These are phyloP conservation scores for Daldinia bambusicola DNA, from an alignment of 495 filamentous ascomycete species.

Conservation along the genomic window DNA sequence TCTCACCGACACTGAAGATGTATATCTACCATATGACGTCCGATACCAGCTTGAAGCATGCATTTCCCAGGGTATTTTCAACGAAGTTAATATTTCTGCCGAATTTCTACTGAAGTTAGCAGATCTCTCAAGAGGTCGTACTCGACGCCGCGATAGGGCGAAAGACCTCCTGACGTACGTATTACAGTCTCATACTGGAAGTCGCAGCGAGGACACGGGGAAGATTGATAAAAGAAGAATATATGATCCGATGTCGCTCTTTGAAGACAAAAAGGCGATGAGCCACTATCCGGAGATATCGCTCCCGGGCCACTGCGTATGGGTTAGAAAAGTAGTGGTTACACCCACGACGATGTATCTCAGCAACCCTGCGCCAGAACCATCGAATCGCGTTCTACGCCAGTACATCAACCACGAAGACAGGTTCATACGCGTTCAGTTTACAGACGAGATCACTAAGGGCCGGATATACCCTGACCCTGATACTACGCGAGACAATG, in stretches of 20 bases:
- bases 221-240: slow-evolving; percentile 64
- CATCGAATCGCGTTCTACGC: slow-evolving; percentile 86
- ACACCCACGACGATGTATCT: slow-evolving; percentile 87
- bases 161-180: slow-evolving; percentile 54
- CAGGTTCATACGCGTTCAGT: slow-evolving; percentile 89
- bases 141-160: slow-evolving; percentile 47
- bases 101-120: slow-evolving; percentile 72
- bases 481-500: slow-evolving; percentile 66
- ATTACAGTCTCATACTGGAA: slow-evolving; percentile 43
- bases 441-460: slow-evolving; percentile 78
- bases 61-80: slow-evolving; percentile 81
- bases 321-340: slow-evolving; percentile 76
- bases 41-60: slow-evolving; percentile 95
- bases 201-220: slow-evolving; percentile 27
- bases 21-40: slow-evolving; percentile 72
- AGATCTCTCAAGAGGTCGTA: slow-evolving; percentile 50
- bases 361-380: slow-evolving; percentile 80
- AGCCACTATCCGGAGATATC: slow-evolving; percentile 61
- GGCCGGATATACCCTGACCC: slow-evolving; percentile 59
- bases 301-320: slow-evolving; percentile 76
- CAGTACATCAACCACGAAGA: slow-evolving; percentile 74
- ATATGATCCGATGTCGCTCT: slow-evolving; percentile 79
- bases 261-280: slow-evolving; percentile 61
- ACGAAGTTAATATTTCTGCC: slow-evolving; percentile 74
- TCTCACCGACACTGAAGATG: slow-evolving; percentile 50